phyloP scores from a whole-genome alignment of 2,329 filamentous ascomycete species.

The Trichophyton benhamiae region DNA sequence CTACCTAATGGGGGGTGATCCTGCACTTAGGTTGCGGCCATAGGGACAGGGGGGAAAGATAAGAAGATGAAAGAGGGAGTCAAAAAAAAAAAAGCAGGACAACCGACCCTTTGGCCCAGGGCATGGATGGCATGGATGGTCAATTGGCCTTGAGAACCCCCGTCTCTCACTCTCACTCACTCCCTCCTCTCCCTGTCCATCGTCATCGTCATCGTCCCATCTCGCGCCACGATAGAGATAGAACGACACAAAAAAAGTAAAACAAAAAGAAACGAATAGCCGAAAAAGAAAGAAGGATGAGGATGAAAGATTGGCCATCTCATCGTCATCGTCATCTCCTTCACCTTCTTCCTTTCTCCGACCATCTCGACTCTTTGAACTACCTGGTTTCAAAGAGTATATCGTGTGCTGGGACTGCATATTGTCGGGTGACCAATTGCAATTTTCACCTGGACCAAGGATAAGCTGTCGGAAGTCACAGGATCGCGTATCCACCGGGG shows the following conservation, averaged over 20 bases:
- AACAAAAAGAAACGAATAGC: background rate
- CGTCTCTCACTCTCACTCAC: background rate
- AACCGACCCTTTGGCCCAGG: background rate
- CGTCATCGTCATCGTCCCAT: background rate
- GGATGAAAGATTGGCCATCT: background rate
- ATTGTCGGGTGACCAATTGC: constrained; percentile 29
- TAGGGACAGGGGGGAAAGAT: background rate
- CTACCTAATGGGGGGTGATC: background rate
- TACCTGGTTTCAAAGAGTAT: background rate
- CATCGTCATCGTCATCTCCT: background rate
- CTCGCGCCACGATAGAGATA: background rate
- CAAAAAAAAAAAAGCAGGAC: background rate
- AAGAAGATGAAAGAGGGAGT: background rate
- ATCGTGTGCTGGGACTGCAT: background rate
- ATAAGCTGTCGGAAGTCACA: constrained; percentile 9
- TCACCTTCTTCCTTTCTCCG: background rate
- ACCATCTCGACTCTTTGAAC: background rate
- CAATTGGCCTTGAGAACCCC: background rate
- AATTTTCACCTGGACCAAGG: constrained; percentile 26
- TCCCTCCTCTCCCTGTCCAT: background rate
- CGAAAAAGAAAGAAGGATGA: background rate
- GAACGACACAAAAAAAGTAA: background rate
- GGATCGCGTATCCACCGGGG: constrained; percentile 1
- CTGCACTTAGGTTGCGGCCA: background rate
- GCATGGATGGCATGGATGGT: background rate